Conservation (phyloP, 345 rosid species). For the Acer yangbiense region DNA sequence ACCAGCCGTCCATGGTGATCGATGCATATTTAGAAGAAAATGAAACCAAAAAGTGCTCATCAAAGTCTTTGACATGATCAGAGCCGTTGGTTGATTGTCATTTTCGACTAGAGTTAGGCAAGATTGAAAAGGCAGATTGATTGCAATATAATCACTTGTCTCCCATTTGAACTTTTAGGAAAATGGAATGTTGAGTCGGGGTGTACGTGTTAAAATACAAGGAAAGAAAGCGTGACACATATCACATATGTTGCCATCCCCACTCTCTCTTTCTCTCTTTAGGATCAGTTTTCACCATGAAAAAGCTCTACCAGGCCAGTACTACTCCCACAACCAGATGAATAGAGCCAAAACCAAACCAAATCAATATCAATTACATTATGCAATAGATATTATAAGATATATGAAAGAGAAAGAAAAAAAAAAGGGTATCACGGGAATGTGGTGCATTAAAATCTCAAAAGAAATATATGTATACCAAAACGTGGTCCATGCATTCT, state of each 20-base stretch:
- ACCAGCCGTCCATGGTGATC: too few species aligned
- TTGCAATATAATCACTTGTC: not conserved
- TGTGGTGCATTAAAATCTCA: conserved; percentile 28
- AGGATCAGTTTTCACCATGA: conserved; percentile 4
- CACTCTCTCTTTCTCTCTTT: not conserved
- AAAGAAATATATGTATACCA: not conserved
- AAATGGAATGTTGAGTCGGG: not conserved
- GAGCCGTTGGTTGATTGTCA: not conserved
- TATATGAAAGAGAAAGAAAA: not conserved
- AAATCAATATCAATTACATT: not conserved
- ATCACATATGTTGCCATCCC: not conserved
- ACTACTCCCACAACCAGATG: not conserved
- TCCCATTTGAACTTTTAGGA: not conserved
- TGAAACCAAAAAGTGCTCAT: conserved; percentile 2
- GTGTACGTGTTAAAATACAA: not conserved
- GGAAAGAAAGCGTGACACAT: conserved; percentile 10
- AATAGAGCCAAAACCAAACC: conserved; percentile 12
- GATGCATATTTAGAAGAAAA: not conserved
- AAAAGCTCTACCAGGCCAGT: not conserved
- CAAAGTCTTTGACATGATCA: not conserved
- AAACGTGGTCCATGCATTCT: conserved; percentile 49
- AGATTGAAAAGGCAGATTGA: not conserved
- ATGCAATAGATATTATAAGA: not conserved
- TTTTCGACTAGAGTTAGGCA: too few species aligned
- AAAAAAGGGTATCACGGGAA: conserved; percentile 28